phyloP scores from a whole-genome alignment of 108 stramenopile species.

The Fragilariopsis cylindrus region DNA sequence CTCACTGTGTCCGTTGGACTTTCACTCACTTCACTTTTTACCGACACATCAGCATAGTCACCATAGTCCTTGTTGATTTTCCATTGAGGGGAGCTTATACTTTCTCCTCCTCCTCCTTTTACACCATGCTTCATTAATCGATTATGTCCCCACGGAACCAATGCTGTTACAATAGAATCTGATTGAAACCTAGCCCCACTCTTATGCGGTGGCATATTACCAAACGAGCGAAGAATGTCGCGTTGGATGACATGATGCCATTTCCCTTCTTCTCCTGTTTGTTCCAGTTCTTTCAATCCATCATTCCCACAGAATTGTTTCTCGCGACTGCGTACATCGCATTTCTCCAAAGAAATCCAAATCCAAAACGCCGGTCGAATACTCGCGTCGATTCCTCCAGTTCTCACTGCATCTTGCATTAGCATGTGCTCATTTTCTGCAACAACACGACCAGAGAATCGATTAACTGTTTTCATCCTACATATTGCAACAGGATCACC shows the following conservation, averaged over 20 bases:
- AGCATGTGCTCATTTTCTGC: constrained; percentile 74
- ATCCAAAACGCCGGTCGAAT: constrained; percentile 86
- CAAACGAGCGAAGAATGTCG: constrained; percentile 80
- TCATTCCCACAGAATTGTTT: constrained; percentile 17
- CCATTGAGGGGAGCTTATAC: constrained; percentile 58
- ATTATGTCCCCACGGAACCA: constrained; percentile 80
- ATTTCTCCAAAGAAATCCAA: constrained; percentile 77
- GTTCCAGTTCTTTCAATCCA: constrained; percentile 43
- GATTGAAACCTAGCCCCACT: constrained; percentile 64
- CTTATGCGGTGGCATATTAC: constrained; percentile 90
- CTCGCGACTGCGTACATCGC: constrained; percentile 15
- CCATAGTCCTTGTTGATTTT: constrained; percentile 3
- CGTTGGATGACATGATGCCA: constrained; percentile 85
- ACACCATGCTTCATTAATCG: constrained; percentile 67
- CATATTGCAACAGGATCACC: constrained; percentile 85
- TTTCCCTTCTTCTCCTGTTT: constrained; percentile 57
- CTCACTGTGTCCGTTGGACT: constrained; percentile 81
- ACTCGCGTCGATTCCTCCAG: constrained; percentile 77
- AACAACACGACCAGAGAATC: constrained; percentile 62
- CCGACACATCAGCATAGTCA: constrained; percentile 16
- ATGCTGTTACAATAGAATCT: constrained; percentile 84
- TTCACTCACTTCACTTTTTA: constrained; percentile 44
- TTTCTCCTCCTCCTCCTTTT: constrained; percentile 48
- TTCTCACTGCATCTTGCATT: constrained; percentile 78
- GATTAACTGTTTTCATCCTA: constrained; percentile 67